Conservation (phyloP, 306 rosid genomes). For the Dryas alaskensis region DNA sequence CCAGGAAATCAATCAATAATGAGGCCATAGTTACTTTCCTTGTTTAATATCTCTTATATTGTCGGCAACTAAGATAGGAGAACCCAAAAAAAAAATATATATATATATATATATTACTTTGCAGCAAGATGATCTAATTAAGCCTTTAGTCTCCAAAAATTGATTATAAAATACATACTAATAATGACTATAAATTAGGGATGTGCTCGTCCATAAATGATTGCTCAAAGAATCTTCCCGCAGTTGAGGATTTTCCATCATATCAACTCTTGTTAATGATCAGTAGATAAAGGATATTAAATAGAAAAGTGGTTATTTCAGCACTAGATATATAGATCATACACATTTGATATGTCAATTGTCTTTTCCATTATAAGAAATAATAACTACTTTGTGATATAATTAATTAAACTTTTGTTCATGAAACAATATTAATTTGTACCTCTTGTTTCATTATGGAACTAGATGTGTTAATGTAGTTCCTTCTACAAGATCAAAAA, state of each 20-base stretch:
- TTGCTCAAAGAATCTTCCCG: slow-evolving; percentile 20
- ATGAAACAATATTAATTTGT: not conserved
- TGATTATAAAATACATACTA: slow-evolving; percentile 5
- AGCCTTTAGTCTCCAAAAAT: not conserved
- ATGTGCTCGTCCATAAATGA: slow-evolving; percentile 24
- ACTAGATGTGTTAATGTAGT: not conserved
- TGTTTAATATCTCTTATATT: not conserved
- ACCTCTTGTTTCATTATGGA: not conserved
- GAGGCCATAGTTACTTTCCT: not conserved
- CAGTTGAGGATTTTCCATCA: slow-evolving; percentile 18
- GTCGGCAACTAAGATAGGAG: not conserved
- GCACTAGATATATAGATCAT: not conserved
- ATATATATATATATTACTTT: not conserved
- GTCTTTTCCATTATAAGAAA: not conserved
- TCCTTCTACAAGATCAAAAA: not conserved
- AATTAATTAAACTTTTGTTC: not conserved
- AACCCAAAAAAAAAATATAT: not conserved
- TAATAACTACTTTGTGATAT: not conserved
- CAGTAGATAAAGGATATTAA: not conserved
- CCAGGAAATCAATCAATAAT: not conserved
- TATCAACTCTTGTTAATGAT: slow-evolving; percentile 1
- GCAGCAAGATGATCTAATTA: slow-evolving; percentile 2
- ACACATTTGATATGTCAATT: not conserved
- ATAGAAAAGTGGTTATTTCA: not conserved
- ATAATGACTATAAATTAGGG: not conserved